phyloP scores from a whole-genome alignment of 768 basidiomycete genomes.

The Cystobasidium tubakii region DNA sequence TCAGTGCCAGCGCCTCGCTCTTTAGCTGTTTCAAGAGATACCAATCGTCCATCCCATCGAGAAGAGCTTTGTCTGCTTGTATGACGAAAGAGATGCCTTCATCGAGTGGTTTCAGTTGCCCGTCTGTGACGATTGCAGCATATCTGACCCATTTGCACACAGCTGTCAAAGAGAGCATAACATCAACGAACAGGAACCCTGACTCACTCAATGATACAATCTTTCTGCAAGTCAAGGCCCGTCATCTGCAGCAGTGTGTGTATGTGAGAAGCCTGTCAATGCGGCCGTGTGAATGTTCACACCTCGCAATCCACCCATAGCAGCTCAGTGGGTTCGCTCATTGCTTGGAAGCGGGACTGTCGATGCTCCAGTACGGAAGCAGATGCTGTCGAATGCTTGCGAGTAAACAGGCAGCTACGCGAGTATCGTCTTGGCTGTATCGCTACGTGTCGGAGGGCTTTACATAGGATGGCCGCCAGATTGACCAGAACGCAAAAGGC shows the following conservation, averaged over 20 bases:
- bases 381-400: background rate
- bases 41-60: constrained; percentile 36
- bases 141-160: background rate
- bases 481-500: no score
- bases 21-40: no score
- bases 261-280: background rate
- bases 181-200: background rate
- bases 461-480: background rate
- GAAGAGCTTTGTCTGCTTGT: constrained; percentile 1
- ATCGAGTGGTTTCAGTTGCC: constrained; percentile 37
- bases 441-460: background rate
- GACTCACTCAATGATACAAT: constrained; percentile 34
- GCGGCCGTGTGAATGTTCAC: background rate
- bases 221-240: constrained; percentile 35
- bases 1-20: no score
- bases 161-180: background rate
- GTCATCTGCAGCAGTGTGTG: constrained; percentile 35
- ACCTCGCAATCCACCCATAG: constrained; percentile 36
- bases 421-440: background rate
- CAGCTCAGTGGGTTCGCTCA: constrained; percentile 10
- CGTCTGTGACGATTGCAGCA: constrained; percentile 37
- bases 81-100: constrained; percentile 33
- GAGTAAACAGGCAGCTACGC: background rate
- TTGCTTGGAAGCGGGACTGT: background rate
- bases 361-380: background rate